Conservation (phyloP, 2,329 filamentous ascomycete genomes). For the Didymella segeticola region DNA sequence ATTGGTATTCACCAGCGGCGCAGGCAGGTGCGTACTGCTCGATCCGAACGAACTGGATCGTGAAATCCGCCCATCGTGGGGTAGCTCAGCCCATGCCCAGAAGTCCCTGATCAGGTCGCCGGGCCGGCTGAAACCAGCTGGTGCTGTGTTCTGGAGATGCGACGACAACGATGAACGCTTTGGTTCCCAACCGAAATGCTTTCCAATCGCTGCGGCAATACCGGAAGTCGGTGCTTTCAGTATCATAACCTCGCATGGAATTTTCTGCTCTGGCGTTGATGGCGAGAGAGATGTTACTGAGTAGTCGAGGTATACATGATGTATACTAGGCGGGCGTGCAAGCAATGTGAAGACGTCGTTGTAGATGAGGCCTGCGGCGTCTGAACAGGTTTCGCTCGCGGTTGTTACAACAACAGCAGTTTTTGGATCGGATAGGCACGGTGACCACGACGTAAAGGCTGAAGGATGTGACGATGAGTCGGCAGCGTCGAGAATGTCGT, state of each 20-base stretch:
- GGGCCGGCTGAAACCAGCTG: slow-evolving; percentile 31
- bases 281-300: slow-evolving; percentile 31
- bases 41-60: slow-evolving; percentile 7
- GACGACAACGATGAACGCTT: slow-evolving; percentile 31
- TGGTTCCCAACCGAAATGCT: slow-evolving; percentile 41
- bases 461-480: slow-evolving; percentile 32
- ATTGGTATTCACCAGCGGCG: slow-evolving; percentile 20
- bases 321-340: slow-evolving; percentile 23
- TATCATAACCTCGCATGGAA: slow-evolving; percentile 34
- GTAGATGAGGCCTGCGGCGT: slow-evolving; percentile 27
- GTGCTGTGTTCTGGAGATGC: slow-evolving; percentile 22
- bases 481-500: slow-evolving; percentile 36
- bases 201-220: slow-evolving; percentile 37
- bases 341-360: slow-evolving; percentile 26
- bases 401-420: slow-evolving; percentile 34
- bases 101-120: slow-evolving; percentile 39
- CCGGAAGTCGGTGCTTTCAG: slow-evolving; percentile 28
- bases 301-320: slow-evolving; percentile 35
- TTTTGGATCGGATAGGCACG: slow-evolving; percentile 25
- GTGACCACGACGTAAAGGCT: slow-evolving; percentile 39
- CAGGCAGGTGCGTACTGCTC: slow-evolving; percentile 3
- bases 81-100: slow-evolving; percentile 40
- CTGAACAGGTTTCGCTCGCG: slow-evolving; percentile 26
- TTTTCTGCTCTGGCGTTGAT: slow-evolving; percentile 22
- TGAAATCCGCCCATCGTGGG: slow-evolving; percentile 7